phyloP scores from a whole-genome alignment of 331 rosid genomes.

The Arachis monticola region DNA sequence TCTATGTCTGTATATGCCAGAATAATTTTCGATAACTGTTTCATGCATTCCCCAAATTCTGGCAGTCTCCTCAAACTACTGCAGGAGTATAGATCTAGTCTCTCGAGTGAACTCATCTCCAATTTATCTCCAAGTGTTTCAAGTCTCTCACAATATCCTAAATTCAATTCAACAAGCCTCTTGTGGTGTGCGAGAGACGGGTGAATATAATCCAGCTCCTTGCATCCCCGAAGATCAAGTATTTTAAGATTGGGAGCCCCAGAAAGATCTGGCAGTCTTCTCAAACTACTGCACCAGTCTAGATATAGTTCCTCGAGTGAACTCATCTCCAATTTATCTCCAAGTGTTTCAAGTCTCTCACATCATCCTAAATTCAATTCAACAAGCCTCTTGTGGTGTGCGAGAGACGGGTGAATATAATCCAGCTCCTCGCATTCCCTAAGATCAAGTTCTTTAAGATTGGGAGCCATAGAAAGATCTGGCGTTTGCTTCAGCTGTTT shows the following conservation, averaged over 20 bases:
- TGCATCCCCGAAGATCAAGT: background rate
- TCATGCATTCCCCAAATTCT: slow-evolving; percentile 2
- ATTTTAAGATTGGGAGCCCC: background rate
- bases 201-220: background rate
- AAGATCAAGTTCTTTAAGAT: background rate
- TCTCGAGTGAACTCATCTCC: background rate
- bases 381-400: background rate
- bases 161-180: background rate
- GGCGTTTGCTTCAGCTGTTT: background rate
- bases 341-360: background rate
- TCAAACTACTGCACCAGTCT: background rate
- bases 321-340: background rate
- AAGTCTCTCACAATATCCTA: background rate
- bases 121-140: background rate
- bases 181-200: background rate
- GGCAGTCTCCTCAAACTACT: too few species aligned
- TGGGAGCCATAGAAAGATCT: background rate
- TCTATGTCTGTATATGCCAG: background rate
- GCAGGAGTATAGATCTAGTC: too few species aligned
- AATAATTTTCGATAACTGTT: background rate
- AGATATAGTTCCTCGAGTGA: background rate
- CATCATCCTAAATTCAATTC: background rate
- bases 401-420: background rate
- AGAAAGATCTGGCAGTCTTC: background rate
- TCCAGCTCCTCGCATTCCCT: background rate